phyloP scores from a whole-genome alignment of 352 stramenopile species.

The Pythium brassicae region DNA sequence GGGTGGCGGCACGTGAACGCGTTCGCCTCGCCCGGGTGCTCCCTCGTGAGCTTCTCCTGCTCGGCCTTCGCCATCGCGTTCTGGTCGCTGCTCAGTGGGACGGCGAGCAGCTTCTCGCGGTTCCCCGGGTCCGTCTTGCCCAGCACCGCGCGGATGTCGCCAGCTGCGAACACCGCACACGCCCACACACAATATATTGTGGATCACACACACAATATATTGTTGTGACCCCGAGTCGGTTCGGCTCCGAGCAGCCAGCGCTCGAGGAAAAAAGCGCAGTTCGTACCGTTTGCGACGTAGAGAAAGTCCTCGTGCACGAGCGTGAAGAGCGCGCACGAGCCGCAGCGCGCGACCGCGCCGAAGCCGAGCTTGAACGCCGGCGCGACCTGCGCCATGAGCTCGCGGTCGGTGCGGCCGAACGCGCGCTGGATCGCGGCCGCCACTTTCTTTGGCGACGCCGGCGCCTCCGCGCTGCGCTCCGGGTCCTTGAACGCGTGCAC shows the following conservation, averaged over 20 bases:
- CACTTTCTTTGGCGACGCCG: slow-evolving; percentile 44
- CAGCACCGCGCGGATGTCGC: slow-evolving; percentile 81
- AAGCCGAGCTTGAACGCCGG: slow-evolving; percentile 90
- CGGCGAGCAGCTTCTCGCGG: slow-evolving; percentile 41
- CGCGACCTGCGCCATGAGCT: slow-evolving; percentile 76
- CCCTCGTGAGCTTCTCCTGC: slow-evolving; percentile 76
- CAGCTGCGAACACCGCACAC: slow-evolving; percentile 23
- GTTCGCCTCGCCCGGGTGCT: slow-evolving; percentile 88
- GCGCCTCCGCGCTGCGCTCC: slow-evolving; percentile 15
- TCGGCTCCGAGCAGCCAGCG: too few species aligned
- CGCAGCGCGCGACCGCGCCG: slow-evolving; percentile 82
- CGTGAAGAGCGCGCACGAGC: slow-evolving; percentile 83
- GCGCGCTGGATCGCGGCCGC: slow-evolving; percentile 70
- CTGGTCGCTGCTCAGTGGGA: slow-evolving; percentile 89
- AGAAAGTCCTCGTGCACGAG: slow-evolving; percentile 72
- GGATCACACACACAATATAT: too few species aligned
- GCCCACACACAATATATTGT: too few species aligned
- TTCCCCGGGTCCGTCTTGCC: slow-evolving; percentile 35
- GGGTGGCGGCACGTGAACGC: slow-evolving; percentile 89
- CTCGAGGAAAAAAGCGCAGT: too few species aligned
- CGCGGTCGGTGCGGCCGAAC: slow-evolving; percentile 84
- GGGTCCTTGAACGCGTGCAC: slow-evolving; percentile 38
- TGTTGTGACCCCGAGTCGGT: too few species aligned
- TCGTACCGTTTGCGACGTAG: slow-evolving; percentile 80
- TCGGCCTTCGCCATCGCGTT: slow-evolving; percentile 89